These are phyloP conservation scores for Aureobasidium sp. DNA, from an alignment of 2,329 filamentous ascomycete species.

Conservation along the genomic window DNA sequence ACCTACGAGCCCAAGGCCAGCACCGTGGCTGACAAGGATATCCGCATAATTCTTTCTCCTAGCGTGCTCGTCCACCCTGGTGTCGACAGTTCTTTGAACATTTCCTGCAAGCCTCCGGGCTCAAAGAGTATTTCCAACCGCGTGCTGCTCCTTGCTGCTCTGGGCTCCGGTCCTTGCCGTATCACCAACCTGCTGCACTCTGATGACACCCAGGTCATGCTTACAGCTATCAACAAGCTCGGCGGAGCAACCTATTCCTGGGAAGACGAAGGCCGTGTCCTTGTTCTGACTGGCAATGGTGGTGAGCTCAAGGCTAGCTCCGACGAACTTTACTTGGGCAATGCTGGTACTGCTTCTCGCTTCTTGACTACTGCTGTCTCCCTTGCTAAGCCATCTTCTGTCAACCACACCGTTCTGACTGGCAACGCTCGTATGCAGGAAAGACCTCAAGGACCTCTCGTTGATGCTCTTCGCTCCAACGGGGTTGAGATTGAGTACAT, in stretches of 20 bases:
- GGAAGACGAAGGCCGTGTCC: constrained; percentile 88
- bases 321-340: constrained; percentile 81
- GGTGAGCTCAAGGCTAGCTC: constrained; percentile 69
- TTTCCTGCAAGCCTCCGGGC: constrained; percentile 79
- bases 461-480: constrained; percentile 80
- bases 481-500: constrained; percentile 83
- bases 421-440: constrained; percentile 96
- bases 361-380: constrained; percentile 90
- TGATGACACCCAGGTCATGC: constrained; percentile 95
- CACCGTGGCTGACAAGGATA: constrained; percentile 76
- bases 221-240: constrained; percentile 78
- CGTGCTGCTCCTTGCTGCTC: constrained; percentile 84
- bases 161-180: constrained; percentile 76
- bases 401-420: constrained; percentile 69
- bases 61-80: constrained; percentile 67
- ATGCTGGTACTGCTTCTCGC: constrained; percentile 90
- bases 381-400: constrained; percentile 59
- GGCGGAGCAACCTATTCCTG: constrained; percentile 83
- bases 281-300: constrained; percentile 86
- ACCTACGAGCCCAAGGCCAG: constrained; percentile 83
- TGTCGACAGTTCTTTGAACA: constrained; percentile 54
- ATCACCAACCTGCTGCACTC: constrained; percentile 92
- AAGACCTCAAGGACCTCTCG: constrained; percentile 83
- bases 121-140: constrained; percentile 98
- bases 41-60: constrained; percentile 74